Conservation (phyloP, 2,329 filamentous ascomycete species). For the Xylaria sp. region DNA sequence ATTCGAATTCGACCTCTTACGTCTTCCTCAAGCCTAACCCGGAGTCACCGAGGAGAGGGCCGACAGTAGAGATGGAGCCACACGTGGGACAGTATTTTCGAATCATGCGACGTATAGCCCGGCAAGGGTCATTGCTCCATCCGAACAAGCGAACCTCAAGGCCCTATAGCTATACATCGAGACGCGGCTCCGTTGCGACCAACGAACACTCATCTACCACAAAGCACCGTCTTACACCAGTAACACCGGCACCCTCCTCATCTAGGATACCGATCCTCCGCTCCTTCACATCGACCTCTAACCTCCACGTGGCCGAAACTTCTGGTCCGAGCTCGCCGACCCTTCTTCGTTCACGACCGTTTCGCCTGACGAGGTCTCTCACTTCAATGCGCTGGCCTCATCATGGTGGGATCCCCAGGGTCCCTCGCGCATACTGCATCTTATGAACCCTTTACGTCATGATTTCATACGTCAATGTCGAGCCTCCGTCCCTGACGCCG, state of each 20-base stretch:
- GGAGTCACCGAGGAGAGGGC: neutral
- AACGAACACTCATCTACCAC: neutral
- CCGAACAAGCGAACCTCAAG: conserved; percentile 5
- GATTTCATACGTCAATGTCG: conserved; percentile 84
- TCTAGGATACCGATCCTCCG: neutral
- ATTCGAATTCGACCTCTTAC: neutral
- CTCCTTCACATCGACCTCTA: conserved; percentile 12
- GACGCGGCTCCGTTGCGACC: neutral
- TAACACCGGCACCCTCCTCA: neutral
- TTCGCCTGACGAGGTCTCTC: conserved; percentile 85
- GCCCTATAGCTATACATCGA: neutral
- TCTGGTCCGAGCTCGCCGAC: conserved; percentile 30
- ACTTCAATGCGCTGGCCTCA: conserved; percentile 92
- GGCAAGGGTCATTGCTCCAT: neutral
- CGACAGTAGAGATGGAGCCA: conserved; percentile 11
- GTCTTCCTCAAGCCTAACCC: neutral
- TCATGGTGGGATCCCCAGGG: conserved; percentile 98
- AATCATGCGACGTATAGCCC: conserved; percentile 9
- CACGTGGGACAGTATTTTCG: conserved; percentile 9
- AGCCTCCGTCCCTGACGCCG: conserved; percentile 54
- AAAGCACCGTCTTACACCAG: neutral
- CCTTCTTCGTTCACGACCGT: conserved; percentile 71
- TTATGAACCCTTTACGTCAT: conserved; percentile 97
- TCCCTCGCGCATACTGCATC: conserved; percentile 87
- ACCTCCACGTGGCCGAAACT: neutral